Evolutionary conservation across 805 yeast genomes (phyloP).

Genomic region (Yamadazyma tumulicola): DNA sequence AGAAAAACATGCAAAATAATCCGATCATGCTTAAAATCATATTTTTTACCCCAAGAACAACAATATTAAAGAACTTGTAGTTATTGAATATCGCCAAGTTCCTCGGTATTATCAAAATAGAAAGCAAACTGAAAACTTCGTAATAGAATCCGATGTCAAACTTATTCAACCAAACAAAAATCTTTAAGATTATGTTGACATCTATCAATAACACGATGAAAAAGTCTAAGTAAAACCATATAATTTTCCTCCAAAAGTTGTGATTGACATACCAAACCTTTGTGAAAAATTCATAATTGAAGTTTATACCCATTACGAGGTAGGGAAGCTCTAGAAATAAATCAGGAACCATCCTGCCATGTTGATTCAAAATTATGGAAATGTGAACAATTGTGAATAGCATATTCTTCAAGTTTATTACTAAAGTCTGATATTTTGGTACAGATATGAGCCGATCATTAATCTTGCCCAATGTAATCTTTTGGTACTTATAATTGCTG

Average conservation of each 20-base stretch:
- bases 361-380: slow-evolving; percentile 26
- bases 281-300: slow-evolving; percentile 44
- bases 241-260: slow-evolving; percentile 42
- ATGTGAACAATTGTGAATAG: slow-evolving; percentile 16
- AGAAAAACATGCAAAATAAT: slow-evolving; percentile 44
- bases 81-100: slow-evolving; percentile 48
- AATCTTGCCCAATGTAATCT: slow-evolving; percentile 28
- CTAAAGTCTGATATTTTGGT: slow-evolving; percentile 41
- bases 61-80: slow-evolving; percentile 49
- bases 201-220: slow-evolving; percentile 38
- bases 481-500: slow-evolving; percentile 28
- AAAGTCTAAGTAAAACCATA: slow-evolving; percentile 54
- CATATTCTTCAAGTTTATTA: slow-evolving; percentile 31
- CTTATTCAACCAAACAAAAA: slow-evolving; percentile 14
- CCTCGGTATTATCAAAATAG: slow-evolving; percentile 49
- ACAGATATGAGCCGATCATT: slow-evolving; percentile 30
- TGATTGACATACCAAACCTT: slow-evolving; percentile 44
- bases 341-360: slow-evolving; percentile 12
- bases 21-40: slow-evolving; percentile 52
- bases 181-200: slow-evolving; percentile 23
- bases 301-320: slow-evolving; percentile 44
- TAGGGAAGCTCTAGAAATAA: slow-evolving; percentile 32
- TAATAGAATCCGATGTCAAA: slow-evolving; percentile 18
- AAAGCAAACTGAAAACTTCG: slow-evolving; percentile 39
- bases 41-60: slow-evolving; percentile 46